Percentiles rank a stretch among this genome's conserved stretches.
These are phyloP conservation scores for Scutellaria minor DNA, from an alignment of 257 asterid genomes.

Conservation along the genomic window DNA sequence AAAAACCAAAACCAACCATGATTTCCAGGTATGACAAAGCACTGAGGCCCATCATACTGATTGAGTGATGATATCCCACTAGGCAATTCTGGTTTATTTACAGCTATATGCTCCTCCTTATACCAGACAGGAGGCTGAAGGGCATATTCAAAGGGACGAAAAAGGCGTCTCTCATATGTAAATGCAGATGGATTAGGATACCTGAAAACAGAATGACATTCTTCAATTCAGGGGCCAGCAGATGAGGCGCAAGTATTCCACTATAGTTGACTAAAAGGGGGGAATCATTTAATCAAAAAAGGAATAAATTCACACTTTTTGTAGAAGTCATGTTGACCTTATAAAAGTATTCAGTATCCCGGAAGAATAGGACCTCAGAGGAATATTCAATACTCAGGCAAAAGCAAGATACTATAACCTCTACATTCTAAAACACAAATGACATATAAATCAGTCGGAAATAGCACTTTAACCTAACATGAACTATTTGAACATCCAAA, in stretches of 20 bases:
- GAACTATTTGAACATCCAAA: constrained; percentile 8
- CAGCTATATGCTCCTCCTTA: constrained; percentile 88
- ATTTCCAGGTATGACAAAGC: constrained; percentile 96
- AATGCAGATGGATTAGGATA: constrained; percentile 96
- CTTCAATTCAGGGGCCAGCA: constrained; percentile 25
- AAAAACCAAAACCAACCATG: constrained; percentile 66
- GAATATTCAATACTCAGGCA: background rate
- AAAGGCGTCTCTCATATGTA: constrained; percentile 92
- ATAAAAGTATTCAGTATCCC: constrained; percentile 7
- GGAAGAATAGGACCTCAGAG: background rate
- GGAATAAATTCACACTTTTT: background rate
- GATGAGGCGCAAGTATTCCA: constrained; percentile 14
- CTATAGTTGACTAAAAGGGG: background rate
- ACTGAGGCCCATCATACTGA: constrained; percentile 92
- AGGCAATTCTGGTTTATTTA: constrained; percentile 92
- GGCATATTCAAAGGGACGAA: constrained; percentile 95
- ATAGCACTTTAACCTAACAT: background rate
- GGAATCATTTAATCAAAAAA: constrained; percentile 18
- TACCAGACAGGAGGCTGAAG: constrained; percentile 94
- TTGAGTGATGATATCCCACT: constrained; percentile 61
- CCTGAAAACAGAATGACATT: constrained; percentile 48
- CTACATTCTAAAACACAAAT: background rate
- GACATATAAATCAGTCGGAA: background rate
- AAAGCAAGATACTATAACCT: constrained; percentile 1
- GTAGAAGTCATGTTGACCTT: background rate